Evolutionary conservation across 331 rosid species (phyloP), one percentile per base, ranked within the genome.

Genomic region (Malus hybrid): DNA sequence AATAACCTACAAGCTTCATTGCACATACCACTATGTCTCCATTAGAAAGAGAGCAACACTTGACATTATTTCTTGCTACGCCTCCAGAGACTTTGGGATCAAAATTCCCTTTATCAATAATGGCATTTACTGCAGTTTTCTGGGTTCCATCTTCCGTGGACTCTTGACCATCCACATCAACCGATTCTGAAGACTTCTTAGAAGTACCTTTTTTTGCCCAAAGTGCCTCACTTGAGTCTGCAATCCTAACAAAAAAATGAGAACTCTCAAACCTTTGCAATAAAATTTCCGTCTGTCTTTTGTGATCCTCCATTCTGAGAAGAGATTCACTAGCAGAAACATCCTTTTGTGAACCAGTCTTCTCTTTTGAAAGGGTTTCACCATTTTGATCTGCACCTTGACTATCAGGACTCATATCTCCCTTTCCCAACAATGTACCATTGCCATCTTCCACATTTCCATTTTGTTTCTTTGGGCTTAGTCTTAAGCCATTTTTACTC

Each of bases 21-120:
- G 65, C 70, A 84, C 97, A 65, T 95, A 95, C 99, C 99, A 90
- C 97, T 85, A 95, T 76, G 87, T 91, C 95, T 75, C 99, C 99
- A 81, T 87, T 93, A 70, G 97, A 83, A 70, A 95, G 93, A 79
- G 93, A 85, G 85, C 82, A 87, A 74, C 97, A 95, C 84, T 89
- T 92, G 59, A 84, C 85, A 76, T 81, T 80, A 82, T 85, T 91
- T 86, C 97, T 87, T 62, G 93, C 97, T 71, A 81, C 84, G 75
- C 97, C 97, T 24, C 97, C 90, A 84, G 91, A 83, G 76, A 86
- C 75, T 46, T 81, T 80, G 46, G 96, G 84, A 84, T 90, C 84
- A 82, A 89, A 90, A 80, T 77, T 82, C 82, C 99, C 99, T 82
- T 81, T 88, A 84, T 95, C 97, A 72, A 94, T 84, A 80, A 86